Evolutionary conservation across 1,284 basidiomycete species (phyloP).

Genomic region (Sporisorium graminicola): DNA sequence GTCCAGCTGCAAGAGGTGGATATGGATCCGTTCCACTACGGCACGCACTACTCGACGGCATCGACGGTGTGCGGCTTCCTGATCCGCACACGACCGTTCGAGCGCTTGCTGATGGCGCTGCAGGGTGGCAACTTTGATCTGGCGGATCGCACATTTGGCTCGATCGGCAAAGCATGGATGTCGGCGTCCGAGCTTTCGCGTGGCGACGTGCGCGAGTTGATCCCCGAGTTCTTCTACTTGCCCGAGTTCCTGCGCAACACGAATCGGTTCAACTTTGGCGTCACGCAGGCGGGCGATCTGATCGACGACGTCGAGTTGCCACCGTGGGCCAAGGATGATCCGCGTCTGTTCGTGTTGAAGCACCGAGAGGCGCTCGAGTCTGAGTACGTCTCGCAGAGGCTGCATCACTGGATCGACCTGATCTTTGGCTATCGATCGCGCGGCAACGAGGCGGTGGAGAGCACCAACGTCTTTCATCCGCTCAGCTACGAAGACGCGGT

Average conservation of each 20-base stretch:
- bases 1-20: slow-evolving; percentile 80
- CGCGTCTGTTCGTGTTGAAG: slow-evolving; percentile 83
- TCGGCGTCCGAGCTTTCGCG: slow-evolving; percentile 88
- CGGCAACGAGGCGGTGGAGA: slow-evolving; percentile 71
- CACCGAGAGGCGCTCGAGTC: slow-evolving; percentile 91
- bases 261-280: slow-evolving; percentile 80
- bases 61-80: slow-evolving; percentile 97
- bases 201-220: slow-evolving; percentile 93
- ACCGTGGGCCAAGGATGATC: slow-evolving; percentile 88
- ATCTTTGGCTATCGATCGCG: slow-evolving; percentile 65
- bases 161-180: slow-evolving; percentile 78
- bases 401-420: slow-evolving; percentile 92
- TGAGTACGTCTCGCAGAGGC: slow-evolving; percentile 84
- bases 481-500: slow-evolving; percentile 83
- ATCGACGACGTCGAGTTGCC: slow-evolving; percentile 91
- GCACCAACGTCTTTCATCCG: slow-evolving; percentile 91
- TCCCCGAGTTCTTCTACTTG: slow-evolving; percentile 86
- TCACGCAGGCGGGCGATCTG: slow-evolving; percentile 83
- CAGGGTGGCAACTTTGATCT: slow-evolving; percentile 85
- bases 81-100: slow-evolving; percentile 82
- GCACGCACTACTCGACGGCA: slow-evolving; percentile 94
- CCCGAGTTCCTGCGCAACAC: slow-evolving; percentile 72
- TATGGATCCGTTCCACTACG: slow-evolving; percentile 73
- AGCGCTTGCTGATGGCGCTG: slow-evolving; percentile 57
- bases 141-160: slow-evolving; percentile 91